These are phyloP conservation scores for Parafenestella ontariensis DNA, from an alignment of 2,329 filamentous ascomycete genomes.

Conservation along the genomic window DNA sequence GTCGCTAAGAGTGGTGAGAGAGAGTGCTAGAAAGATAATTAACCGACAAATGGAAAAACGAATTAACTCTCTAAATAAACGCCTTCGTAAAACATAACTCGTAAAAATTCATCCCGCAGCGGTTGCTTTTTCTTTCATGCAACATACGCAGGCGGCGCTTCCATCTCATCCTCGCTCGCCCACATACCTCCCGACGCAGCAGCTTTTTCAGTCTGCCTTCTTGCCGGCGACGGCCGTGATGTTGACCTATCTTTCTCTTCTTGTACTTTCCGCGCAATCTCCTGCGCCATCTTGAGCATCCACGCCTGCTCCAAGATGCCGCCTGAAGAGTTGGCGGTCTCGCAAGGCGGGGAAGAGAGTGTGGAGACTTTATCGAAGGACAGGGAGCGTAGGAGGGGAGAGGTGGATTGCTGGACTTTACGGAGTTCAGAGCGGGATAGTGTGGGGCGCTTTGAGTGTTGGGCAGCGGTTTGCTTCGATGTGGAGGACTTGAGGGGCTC, in stretches of 20 bases:
- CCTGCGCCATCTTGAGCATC: conserved; percentile 92
- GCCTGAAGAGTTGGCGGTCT: conserved; percentile 35
- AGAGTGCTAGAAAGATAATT: no score
- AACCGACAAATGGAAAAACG: no score
- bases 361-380: conserved; percentile 42
- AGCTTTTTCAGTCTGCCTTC: conserved; percentile 7
- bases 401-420: conserved; percentile 41
- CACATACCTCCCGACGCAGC: conserved; percentile 27
- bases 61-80: no score
- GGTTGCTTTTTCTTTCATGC: conserved; percentile 19
- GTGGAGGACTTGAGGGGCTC: conserved; percentile 33
- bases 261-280: conserved; percentile 86
- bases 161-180: conserved; percentile 34
- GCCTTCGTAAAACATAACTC: no score
- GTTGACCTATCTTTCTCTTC: conserved; percentile 71
- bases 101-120: no score
- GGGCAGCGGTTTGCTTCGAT: conserved; percentile 17
- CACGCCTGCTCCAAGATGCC: conserved; percentile 80
- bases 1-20: no score
- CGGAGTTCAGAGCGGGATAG: conserved; percentile 41
- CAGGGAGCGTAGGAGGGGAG: conserved; percentile 46
- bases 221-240: conserved; percentile 12
- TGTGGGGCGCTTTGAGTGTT: conserved; percentile 34
- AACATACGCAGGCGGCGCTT: conserved; percentile 46
- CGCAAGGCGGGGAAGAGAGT: conserved; percentile 35